phyloP scores from a whole-genome alignment of 2,329 filamentous ascomycete genomes.

The Penicillium concentricum region DNA sequence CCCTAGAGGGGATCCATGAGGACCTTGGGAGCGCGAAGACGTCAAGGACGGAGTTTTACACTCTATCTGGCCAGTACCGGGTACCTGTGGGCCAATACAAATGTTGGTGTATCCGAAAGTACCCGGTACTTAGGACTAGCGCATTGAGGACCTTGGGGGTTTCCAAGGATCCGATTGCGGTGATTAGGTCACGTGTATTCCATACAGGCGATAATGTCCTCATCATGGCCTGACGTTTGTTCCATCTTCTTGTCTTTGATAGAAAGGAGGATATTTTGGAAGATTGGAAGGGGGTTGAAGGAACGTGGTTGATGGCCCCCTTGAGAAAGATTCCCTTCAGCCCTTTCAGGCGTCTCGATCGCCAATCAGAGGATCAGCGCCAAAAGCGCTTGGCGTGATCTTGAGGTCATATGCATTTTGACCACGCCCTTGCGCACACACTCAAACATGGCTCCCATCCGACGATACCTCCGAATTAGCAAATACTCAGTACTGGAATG shows the following conservation, averaged over 20 bases:
- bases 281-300: not conserved
- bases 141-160: conserved; percentile 36
- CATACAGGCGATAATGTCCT: not conserved
- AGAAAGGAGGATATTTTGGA: not conserved
- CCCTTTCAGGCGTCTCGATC: conserved; percentile 6
- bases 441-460: conserved; percentile 74
- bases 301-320: not conserved
- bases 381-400: conserved; percentile 14
- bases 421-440: not conserved
- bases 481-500: conserved; percentile 95
- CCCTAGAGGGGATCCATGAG: conserved; percentile 20
- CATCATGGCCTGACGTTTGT: not conserved
- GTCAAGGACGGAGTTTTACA: conserved; percentile 16
- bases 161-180: conserved; percentile 16
- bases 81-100: conserved; percentile 4
- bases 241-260: not conserved
- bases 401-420: conserved; percentile 10
- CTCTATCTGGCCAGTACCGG: conserved; percentile 3
- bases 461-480: conserved; percentile 86
- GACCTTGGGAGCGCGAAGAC: conserved; percentile 34
- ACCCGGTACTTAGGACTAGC: conserved; percentile 13
- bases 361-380: conserved; percentile 20
- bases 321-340: not conserved
- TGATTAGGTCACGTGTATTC: conserved; percentile 16
- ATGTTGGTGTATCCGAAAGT: not conserved